Percentiles rank a stretch among this genome's conserved stretches.
Conservation (phyloP, 2,329 filamentous ascomycete species). For the Aureobasidium sp. region DNA sequence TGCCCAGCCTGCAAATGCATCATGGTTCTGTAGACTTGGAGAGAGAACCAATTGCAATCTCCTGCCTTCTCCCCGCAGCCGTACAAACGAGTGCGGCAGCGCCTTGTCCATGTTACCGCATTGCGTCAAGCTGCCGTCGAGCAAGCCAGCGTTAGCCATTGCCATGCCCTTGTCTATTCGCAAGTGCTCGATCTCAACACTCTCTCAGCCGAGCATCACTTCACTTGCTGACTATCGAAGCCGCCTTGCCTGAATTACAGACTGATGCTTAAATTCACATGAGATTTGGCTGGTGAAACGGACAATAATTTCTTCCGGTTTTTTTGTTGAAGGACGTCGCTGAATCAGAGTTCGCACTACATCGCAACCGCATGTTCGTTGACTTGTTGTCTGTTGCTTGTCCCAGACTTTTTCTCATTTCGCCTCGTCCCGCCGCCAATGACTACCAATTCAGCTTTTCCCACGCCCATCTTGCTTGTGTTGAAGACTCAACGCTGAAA, state of each 20-base stretch:
- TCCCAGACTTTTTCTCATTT: background rate
- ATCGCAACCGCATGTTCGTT: slow-evolving; percentile 10
- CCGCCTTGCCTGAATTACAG: background rate
- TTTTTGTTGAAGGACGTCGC: slow-evolving; percentile 8
- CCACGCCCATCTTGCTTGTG: background rate
- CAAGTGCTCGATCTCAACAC: background rate
- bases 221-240: background rate
- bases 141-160: background rate
- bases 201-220: background rate
- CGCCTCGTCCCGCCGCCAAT: background rate
- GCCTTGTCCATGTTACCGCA: slow-evolving; percentile 3
- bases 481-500: slow-evolving; percentile 9
- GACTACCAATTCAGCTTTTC: background rate
- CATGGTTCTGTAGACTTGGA: background rate
- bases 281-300: slow-evolving; percentile 11
- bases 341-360: slow-evolving; percentile 10
- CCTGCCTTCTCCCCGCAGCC: slow-evolving; percentile 3
- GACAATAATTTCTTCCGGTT: background rate
- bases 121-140: slow-evolving; percentile 7
- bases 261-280: background rate
- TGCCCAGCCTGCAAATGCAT: slow-evolving; percentile 11
- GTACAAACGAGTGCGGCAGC: background rate
- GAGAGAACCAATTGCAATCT: background rate
- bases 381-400: slow-evolving; percentile 9
- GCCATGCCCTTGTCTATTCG: background rate